Base-by-base conservation (phyloP, 352 stramenopile species). In the Thraustochytrium striatum region DNA sequence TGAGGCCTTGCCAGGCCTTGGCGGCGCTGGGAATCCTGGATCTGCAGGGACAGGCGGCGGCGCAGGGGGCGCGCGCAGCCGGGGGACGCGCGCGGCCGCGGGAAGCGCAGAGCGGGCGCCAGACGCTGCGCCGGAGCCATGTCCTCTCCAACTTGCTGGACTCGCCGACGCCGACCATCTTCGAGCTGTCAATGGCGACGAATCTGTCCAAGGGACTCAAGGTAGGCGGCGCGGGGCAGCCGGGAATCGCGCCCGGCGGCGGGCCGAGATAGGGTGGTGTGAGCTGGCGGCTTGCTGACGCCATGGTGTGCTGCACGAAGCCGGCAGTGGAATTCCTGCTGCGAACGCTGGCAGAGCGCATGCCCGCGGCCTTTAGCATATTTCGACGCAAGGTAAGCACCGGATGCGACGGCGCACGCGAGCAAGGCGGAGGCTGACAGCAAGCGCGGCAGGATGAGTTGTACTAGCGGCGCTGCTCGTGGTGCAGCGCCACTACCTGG, bases 121-220 rank as follows among this genome's bases (percentile, higher is more conserved):
- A n/a, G n/a, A n/a, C n/a, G n/a, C n/a, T n/a, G n/a, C n/a, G n/a
- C n/a, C n/a, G n/a, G n/a, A n/a, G n/a, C n/a, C n/a, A n/a, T n/a
- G n/a, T 79, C 21, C 55, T 79, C 11, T 79, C 69, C 50, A 79
- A 69, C 69, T 28, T 79, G 36, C 57, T 79, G 32, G 33, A 79
- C 57, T 55, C 69, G 35, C 69, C 69, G 16, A 69, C 21, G 13
- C 69, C 69, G 30, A 79, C 69, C n/a, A 61, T 79, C 50, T 79
- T 79, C 43, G 69, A 79, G 69, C 69, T 79, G 50, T 79, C 69
- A 3, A 79, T 79, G 69, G 50, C 69, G 13, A 2, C 8, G 9
- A 50, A 50, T 3, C 52, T 79, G 16, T 39, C 69, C 8, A 58
- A 47, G 0, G 69, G 35, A 28, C 53, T 79, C 19, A 32, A 73